These are phyloP conservation scores for Metarhizium humberi DNA, from an alignment of 2,329 filamentous ascomycete species.

Conservation along the genomic window DNA sequence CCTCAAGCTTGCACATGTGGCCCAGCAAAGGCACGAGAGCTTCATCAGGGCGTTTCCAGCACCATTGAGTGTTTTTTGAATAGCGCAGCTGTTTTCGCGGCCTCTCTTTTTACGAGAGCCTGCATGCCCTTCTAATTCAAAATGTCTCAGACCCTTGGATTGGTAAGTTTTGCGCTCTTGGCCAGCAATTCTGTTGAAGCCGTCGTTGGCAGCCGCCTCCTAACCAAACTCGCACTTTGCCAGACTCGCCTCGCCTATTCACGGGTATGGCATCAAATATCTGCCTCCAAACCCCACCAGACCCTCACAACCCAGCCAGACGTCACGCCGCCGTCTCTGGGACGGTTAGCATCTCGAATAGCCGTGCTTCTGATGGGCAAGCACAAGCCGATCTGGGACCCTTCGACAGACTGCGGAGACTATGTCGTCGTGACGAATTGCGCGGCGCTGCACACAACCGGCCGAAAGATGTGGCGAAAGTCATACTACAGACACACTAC, in stretches of 20 bases:
- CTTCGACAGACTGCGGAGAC: constrained; percentile 96
- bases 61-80: background rate
- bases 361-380: constrained; percentile 91
- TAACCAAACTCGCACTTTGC: background rate
- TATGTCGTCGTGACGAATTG: constrained; percentile 94
- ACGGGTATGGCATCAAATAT: constrained; percentile 85
- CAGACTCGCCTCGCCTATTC: constrained; percentile 96
- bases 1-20: background rate
- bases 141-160: constrained; percentile 71
- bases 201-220: background rate
- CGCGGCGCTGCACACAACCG: constrained; percentile 76
- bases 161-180: constrained; percentile 39
- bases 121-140: constrained; percentile 14
- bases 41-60: background rate
- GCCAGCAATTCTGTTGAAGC: background rate
- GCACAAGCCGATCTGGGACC: constrained; percentile 96
- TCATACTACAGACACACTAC: constrained; percentile 94
- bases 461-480: constrained; percentile 89
- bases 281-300: constrained; percentile 57
- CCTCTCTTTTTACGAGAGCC: constrained; percentile 5
- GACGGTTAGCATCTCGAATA: constrained; percentile 80
- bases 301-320: constrained; percentile 47
- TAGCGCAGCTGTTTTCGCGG: background rate
- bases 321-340: constrained; percentile 67
- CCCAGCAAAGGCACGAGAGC: background rate